phyloP scores from a whole-genome alignment of 2,329 filamentous ascomycete genomes.

The Claviceps sorghi region DNA sequence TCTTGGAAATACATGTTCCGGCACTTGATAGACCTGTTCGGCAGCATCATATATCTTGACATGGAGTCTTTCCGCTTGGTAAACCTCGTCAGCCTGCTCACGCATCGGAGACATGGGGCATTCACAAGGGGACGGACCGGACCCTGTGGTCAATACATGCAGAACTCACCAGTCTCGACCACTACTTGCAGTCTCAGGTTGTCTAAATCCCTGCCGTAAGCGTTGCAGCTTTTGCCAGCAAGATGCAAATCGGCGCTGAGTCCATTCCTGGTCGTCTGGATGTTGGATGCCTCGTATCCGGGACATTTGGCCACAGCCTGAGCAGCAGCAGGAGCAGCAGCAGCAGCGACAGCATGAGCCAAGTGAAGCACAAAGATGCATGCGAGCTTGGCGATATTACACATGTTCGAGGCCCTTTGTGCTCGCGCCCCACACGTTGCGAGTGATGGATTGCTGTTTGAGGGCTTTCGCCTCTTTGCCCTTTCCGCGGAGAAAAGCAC shows the following conservation, averaged over 20 bases:
- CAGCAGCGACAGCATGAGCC: not conserved
- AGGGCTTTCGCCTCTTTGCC: no score
- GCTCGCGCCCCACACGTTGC: not conserved
- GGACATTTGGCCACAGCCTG: constrained; percentile 31
- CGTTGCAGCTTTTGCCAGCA: constrained; percentile 56
- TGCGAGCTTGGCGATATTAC: not conserved
- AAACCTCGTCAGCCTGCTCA: not conserved
- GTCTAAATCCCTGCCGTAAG: constrained; percentile 40
- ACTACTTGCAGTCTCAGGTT: constrained; percentile 17
- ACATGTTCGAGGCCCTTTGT: not conserved
- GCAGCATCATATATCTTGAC: constrained; percentile 55
- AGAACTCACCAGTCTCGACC: constrained; percentile 16
- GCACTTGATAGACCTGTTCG: constrained; percentile 55
- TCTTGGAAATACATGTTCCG: constrained; percentile 47
- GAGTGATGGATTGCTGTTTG: no score
- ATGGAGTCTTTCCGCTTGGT: constrained; percentile 42
- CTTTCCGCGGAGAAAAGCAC: no score
- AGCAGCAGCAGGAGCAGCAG: not conserved
- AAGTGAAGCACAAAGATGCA: not conserved
- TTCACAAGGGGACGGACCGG: not conserved
- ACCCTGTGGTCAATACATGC: not conserved
- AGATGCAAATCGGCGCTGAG: constrained; percentile 56
- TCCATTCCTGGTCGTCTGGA: constrained; percentile 34
- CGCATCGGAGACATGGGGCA: not conserved
- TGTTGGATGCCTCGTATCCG: constrained; percentile 50